Conservation (phyloP, 768 basidiomycete genomes). For the Boletus rex-veris region DNA sequence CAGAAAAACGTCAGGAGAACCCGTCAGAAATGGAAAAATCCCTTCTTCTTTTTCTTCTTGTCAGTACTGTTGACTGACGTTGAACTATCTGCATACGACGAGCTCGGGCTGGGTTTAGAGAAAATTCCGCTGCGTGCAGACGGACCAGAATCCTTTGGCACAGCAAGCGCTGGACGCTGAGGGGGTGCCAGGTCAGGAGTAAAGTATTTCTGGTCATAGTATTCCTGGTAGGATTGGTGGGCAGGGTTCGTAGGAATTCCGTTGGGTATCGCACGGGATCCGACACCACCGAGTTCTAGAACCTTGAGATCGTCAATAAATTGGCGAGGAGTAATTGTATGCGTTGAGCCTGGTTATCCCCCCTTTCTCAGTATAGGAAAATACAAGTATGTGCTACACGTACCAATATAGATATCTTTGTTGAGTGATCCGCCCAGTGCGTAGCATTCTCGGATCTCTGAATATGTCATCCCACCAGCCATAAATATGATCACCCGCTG, state of each 20-base stretch:
- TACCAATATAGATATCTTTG: slow-evolving; percentile 92
- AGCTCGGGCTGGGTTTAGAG: slow-evolving; percentile 41
- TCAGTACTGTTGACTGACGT: slow-evolving; percentile 44
- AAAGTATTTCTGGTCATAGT: slow-evolving; percentile 79
- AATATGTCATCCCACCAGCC: slow-evolving; percentile 94
- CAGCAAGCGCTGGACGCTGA: slow-evolving; percentile 23
- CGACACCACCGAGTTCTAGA: slow-evolving; percentile 83
- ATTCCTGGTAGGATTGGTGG: slow-evolving; percentile 62
- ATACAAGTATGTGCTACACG: slow-evolving; percentile 38
- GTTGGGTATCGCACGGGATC: slow-evolving; percentile 68
- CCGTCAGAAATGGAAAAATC: slow-evolving; percentile 61
- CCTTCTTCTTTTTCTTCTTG: slow-evolving; percentile 77
- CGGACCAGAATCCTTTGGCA: slow-evolving; percentile 25
- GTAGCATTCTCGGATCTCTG: slow-evolving; percentile 89
- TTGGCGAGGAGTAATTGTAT: slow-evolving; percentile 74
- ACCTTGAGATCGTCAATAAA: slow-evolving; percentile 88
- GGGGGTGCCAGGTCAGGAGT: slow-evolving; percentile 34
- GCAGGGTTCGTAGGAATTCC: slow-evolving; percentile 52
- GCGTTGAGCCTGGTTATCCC: slow-evolving; percentile 72
- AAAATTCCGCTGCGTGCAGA: slow-evolving; percentile 21
- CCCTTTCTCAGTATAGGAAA: slow-evolving; percentile 27
- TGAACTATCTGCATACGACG: slow-evolving; percentile 52
- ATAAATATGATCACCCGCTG: slow-evolving; percentile 87
- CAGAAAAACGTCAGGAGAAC: not conserved
- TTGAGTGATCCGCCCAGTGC: slow-evolving; percentile 67